Base-by-base conservation (phyloP, 2,329 filamentous ascomycete species). In the Tolypocladium tropicale region DNA sequence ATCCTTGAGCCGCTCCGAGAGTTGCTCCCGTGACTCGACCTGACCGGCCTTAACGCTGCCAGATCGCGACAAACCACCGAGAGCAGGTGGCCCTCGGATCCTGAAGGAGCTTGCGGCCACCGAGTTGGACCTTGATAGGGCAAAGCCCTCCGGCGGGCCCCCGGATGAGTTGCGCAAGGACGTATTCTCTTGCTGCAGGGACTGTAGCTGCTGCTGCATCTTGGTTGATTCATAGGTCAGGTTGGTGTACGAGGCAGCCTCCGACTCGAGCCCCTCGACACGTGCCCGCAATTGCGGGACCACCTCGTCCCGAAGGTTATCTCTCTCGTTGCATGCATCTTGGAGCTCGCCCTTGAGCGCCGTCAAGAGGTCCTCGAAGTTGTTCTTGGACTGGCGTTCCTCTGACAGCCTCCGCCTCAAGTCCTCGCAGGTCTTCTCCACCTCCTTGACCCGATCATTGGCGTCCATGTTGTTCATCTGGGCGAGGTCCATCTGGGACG, bases 341-440 rank as follows among this genome's bases (percentile, higher is more conserved):
- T 92, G 83, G 16, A 97, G 78, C 68, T 99, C 91, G 28, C 84
- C 82, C 63, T 88, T 88, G 63, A 97, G 84, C 6, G 89, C 93
- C 7, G 85, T 84, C 49, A 97, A 78, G 48, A 99, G 79, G 68
- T 96, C 92, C 72, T 97, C 91, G 64, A 97, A 95, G 69, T 95
- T 96, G 66, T 90, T 86, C 70, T 95, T 96, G 63, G 89, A 84
- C 68, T 89, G 83, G 56, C 89, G 83, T 73, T 99, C 94, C 67
- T 97, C 91, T 1, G 82, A 78, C 49, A 99, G 78, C 62, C 89
- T 87, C 63, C 92, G 84, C 60, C 88, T 85, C 52, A 93, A 81
- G 65, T 95, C 90, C 62, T 96, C 91, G 60, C 95, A 84, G 0
- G 84, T 84, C 54, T 74, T 77, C 70, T 96, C 91, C 30, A 97